Conservation (phyloP, 805 yeast genomes). For the Priceomyces carsonii region DNA sequence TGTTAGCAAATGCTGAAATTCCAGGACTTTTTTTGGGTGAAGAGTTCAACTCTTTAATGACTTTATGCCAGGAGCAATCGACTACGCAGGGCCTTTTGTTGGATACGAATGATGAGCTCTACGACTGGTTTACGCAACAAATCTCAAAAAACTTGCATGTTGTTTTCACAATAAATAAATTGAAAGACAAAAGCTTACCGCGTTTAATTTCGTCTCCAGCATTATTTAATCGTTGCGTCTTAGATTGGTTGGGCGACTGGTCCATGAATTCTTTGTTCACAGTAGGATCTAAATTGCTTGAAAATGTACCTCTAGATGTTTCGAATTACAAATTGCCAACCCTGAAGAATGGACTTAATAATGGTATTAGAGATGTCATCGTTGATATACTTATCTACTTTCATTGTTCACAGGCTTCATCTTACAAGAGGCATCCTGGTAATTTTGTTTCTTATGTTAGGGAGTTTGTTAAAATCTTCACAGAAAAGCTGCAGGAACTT, state of each 20-base stretch:
- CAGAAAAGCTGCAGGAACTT: constrained; percentile 45
- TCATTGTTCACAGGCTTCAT: constrained; percentile 34
- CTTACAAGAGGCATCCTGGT: constrained; percentile 46
- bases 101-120: constrained; percentile 69
- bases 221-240: constrained; percentile 81
- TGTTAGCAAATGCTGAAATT: constrained; percentile 90
- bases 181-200: constrained; percentile 27
- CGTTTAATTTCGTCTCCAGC: constrained; percentile 80
- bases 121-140: constrained; percentile 70
- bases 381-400: constrained; percentile 47
- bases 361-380: constrained; percentile 45
- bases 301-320: constrained; percentile 53
- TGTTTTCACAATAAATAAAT: constrained; percentile 68
- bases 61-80: constrained; percentile 56
- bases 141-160: constrained; percentile 77
- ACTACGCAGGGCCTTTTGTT: constrained; percentile 60
- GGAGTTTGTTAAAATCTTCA: constrained; percentile 45
- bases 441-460: constrained; percentile 52
- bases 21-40: constrained; percentile 88
- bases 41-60: constrained; percentile 54
- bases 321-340: constrained; percentile 40
- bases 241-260: constrained; percentile 92
- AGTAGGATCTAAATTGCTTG: constrained; percentile 47
- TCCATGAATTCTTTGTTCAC: constrained; percentile 46
- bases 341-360: constrained; percentile 11